Percentiles rank a stretch among this genome's conserved stretches.
These are phyloP conservation scores for Juncus inflexus DNA, from an alignment of 176 grass and related monocot species.

Conservation along the genomic window DNA sequence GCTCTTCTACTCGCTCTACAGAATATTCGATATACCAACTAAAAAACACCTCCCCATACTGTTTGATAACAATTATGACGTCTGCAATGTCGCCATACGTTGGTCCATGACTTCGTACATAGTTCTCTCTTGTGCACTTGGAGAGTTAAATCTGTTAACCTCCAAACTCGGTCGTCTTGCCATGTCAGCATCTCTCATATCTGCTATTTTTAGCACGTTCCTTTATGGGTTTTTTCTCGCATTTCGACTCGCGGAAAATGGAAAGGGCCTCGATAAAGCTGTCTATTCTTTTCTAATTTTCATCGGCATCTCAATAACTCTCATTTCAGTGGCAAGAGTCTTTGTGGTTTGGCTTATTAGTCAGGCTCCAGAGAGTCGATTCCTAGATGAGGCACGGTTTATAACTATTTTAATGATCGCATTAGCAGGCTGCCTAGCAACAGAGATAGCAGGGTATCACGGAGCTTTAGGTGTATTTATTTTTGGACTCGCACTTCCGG, in stretches of 20 bases:
- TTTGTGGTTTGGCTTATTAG: slow-evolving; percentile 44
- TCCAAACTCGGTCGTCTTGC: slow-evolving; percentile 86
- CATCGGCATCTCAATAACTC: slow-evolving; percentile 32
- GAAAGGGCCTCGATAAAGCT: slow-evolving; percentile 1
- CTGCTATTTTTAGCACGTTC: slow-evolving; percentile 49
- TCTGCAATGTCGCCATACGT: slow-evolving; percentile 36
- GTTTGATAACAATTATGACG: too few relatives aligned
- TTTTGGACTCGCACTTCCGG: slow-evolving; percentile 68
- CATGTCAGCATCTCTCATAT: slow-evolving; percentile 70
- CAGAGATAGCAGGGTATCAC: too few relatives aligned
- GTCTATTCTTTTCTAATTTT: slow-evolving; percentile 33
- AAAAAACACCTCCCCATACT: too few relatives aligned
- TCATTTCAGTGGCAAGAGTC: slow-evolving; percentile 44
- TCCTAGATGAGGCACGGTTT: slow-evolving; percentile 53
- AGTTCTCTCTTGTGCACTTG: slow-evolving; percentile 58
- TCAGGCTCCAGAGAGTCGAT: slow-evolving; percentile 54
- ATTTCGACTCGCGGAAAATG: too few relatives aligned
- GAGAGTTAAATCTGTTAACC: slow-evolving; percentile 75
- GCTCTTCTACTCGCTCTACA: slow-evolving; percentile 19
- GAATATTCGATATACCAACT: too few relatives aligned
- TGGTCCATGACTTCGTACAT: slow-evolving; percentile 77
- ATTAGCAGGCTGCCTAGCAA: too few relatives aligned
- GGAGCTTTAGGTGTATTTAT: slow-evolving; percentile 33
- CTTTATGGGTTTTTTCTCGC: slow-evolving; percentile 15
- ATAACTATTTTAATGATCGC: slow-evolving; percentile 39